phyloP scores from a whole-genome alignment of 2,329 filamentous ascomycete species.

The Stemphylium beticola region DNA sequence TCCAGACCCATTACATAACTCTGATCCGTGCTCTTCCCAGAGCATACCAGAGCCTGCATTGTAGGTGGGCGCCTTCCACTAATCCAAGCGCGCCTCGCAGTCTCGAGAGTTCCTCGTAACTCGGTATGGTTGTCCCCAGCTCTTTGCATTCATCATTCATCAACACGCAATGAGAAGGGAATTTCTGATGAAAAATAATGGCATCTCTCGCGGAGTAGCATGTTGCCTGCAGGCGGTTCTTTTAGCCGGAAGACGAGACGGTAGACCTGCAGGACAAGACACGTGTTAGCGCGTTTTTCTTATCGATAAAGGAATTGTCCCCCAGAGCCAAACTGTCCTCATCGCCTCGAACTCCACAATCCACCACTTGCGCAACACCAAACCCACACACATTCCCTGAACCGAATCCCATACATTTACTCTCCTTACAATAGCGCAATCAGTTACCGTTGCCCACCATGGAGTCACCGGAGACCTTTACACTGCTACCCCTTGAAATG shows the following conservation, averaged over 20 bases:
- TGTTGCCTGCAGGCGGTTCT: not conserved
- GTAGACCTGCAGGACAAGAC: conserved; percentile 4
- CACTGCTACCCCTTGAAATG: conserved; percentile 78
- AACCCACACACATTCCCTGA: not conserved
- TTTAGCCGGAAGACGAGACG: not conserved
- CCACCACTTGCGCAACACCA: conserved; percentile 4
- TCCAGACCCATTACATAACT: too few species aligned
- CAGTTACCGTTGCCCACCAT: conserved; percentile 22
- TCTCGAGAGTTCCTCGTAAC: too few species aligned
- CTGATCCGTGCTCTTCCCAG: too few species aligned
- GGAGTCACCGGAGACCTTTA: conserved; percentile 69
- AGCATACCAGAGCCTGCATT: too few species aligned
- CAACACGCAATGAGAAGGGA: too few species aligned
- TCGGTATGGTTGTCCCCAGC: too few species aligned
- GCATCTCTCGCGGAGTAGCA: too few species aligned
- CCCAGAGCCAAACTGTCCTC: conserved; percentile 30
- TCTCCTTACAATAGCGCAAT: not conserved
- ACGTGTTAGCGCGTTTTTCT: conserved; percentile 17
- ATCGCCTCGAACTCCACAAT: conserved; percentile 11
- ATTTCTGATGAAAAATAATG: too few species aligned
- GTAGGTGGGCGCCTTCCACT: too few species aligned
- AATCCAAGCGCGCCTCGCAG: too few species aligned
- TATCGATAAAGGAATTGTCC: conserved; percentile 30
- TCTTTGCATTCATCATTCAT: too few species aligned
- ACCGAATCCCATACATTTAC: not conserved